Conservation (phyloP, 2,329 filamentous ascomycete genomes). For the Talaromyces sp. region DNA sequence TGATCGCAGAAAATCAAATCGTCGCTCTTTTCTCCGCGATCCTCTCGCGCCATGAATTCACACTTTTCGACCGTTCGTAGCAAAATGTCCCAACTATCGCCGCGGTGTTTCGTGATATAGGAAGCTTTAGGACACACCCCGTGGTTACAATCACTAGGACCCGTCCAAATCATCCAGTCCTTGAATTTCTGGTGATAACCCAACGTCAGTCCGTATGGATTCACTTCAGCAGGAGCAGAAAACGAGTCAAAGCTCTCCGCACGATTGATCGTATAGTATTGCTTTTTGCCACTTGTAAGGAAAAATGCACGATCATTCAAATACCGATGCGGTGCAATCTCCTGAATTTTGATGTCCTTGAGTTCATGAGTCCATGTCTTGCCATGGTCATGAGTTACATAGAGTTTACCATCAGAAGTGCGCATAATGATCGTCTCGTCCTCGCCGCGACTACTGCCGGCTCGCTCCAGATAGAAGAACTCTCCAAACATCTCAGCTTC, state of each 20-base stretch:
- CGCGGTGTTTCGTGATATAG: slow-evolving; percentile 72
- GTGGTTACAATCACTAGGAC: slow-evolving; percentile 61
- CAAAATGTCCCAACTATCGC: slow-evolving; percentile 70
- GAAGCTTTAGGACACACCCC: slow-evolving; percentile 65
- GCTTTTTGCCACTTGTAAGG: slow-evolving; percentile 61
- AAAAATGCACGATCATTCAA: slow-evolving; percentile 85
- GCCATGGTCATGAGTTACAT: slow-evolving; percentile 77
- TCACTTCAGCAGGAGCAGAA: slow-evolving; percentile 60
- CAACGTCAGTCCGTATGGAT: slow-evolving; percentile 51
- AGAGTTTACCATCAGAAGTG: slow-evolving; percentile 58
- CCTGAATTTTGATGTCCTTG: slow-evolving; percentile 58
- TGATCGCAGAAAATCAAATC: slow-evolving; percentile 62
- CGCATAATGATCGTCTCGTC: slow-evolving; percentile 70
- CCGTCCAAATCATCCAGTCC: slow-evolving; percentile 91
- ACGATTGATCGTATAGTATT: slow-evolving; percentile 77
- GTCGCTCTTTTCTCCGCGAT: slow-evolving; percentile 51
- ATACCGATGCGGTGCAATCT: slow-evolving; percentile 71
- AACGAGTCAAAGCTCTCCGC: slow-evolving; percentile 70
- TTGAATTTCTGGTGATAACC: slow-evolving; percentile 79
- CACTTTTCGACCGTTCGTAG: slow-evolving; percentile 72
- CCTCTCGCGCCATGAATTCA: slow-evolving; percentile 71
- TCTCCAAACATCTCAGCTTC: slow-evolving; percentile 51
- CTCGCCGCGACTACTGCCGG: slow-evolving; percentile 55
- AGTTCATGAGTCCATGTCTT: slow-evolving; percentile 75
- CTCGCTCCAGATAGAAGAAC: slow-evolving; percentile 74